phyloP scores from a whole-genome alignment of 75 land plant species.

The Ceratopteris richardii region DNA sequence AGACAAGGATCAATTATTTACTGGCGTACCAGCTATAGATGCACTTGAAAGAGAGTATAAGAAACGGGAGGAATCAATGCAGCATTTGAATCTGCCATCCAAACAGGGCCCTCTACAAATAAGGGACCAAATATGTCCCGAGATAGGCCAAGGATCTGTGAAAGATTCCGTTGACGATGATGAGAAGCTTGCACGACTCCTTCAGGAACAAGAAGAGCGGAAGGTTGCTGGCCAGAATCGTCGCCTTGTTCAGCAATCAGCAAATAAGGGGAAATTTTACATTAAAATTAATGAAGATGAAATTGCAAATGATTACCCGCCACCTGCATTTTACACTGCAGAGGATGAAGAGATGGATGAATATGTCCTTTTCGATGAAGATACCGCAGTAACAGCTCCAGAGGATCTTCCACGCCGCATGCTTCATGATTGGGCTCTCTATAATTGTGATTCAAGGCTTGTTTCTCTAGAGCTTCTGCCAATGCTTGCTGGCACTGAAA shows the following conservation, averaged over 20 bases:
- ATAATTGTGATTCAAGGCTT: constrained; percentile 84
- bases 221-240: constrained; percentile 19
- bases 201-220: constrained; percentile 82
- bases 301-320: constrained; percentile 87
- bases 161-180: constrained; percentile 43
- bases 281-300: constrained; percentile 93
- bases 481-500: constrained; percentile 74
- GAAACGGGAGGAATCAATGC: constrained; percentile 10
- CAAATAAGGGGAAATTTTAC: constrained; percentile 48
- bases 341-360: constrained; percentile 72
- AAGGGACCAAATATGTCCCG: constrained; percentile 8
- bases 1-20: constrained; percentile 42
- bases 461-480: constrained; percentile 88
- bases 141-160: not conserved
- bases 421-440: constrained; percentile 89
- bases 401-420: constrained; percentile 61
- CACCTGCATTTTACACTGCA: constrained; percentile 75
- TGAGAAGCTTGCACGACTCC: constrained; percentile 63
- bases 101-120: constrained; percentile 13
- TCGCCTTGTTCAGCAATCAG: constrained; percentile 3
- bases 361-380: constrained; percentile 59
- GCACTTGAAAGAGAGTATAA: constrained; percentile 55
- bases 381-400: constrained; percentile 18
- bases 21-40: constrained; percentile 50
- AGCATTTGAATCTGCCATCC: not conserved